Conservation (phyloP, 1,139 yeast genomes). For the Ogataea hybrid region DNA sequence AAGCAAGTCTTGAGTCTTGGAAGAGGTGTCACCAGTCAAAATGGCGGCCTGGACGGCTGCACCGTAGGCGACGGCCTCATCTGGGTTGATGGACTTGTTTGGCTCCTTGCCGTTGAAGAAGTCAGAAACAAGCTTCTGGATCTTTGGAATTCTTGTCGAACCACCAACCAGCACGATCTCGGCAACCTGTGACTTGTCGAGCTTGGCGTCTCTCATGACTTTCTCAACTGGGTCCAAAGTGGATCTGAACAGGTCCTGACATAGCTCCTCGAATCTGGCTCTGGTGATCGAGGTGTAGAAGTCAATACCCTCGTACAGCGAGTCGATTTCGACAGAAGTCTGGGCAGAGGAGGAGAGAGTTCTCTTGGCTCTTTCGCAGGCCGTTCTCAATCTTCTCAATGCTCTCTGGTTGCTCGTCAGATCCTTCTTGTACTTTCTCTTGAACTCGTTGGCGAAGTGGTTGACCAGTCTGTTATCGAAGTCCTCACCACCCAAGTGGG, state of each 20-base stretch:
- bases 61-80: conserved; percentile 74
- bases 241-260: conserved; percentile 93
- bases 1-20: conserved; percentile 52
- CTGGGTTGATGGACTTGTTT: conserved; percentile 48
- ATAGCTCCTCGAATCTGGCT: conserved; percentile 98
- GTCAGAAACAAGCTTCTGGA: conserved; percentile 95
- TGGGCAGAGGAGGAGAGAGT: conserved; percentile 96
- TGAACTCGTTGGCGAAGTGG: conserved; percentile 78
- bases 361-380: conserved; percentile 99
- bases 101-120: conserved; percentile 93
- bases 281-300: conserved; percentile 96
- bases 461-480: conserved; percentile 79
- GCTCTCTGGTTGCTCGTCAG: conserved; percentile 76
- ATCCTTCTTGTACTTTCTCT: conserved; percentile 81
- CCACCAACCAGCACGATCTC: conserved; percentile 99
- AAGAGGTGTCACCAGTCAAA: conserved; percentile 81
- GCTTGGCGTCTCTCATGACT: conserved; percentile 94
- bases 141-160: conserved; percentile 99
- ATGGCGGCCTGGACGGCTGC: conserved; percentile 88
- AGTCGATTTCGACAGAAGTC: conserved; percentile 96
- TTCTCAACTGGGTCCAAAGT: conserved; percentile 97
- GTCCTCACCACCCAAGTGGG: conserved; percentile 98
- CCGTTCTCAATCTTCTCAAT: conserved; percentile 95
- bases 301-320: conserved; percentile 94
- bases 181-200: conserved; percentile 83